A percentile compares a stretch with the other conserved stretches of the same genome.
Conservation (phyloP, 768 basidiomycete genomes). For the Lentinus tigrinus region DNA sequence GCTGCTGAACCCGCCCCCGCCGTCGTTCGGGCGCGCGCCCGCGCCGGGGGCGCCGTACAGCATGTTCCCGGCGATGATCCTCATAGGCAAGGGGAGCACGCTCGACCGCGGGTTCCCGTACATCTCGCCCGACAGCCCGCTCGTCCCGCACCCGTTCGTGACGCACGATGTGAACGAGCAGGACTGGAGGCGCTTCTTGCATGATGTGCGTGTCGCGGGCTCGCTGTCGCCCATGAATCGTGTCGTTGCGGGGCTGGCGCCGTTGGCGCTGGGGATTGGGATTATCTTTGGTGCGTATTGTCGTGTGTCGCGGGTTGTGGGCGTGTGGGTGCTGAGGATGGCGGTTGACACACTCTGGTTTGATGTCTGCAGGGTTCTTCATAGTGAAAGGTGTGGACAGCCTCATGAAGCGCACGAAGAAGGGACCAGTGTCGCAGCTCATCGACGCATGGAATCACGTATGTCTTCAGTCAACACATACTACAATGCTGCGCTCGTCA, state of each 20-base stretch:
- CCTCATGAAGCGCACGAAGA: background rate
- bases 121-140: conserved; percentile 38
- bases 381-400: conserved; percentile 34
- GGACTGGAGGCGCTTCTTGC: conserved; percentile 46
- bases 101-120: conserved; percentile 45
- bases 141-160: conserved; percentile 47
- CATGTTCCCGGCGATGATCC: conserved; percentile 33
- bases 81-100: conserved; percentile 31
- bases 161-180: conserved; percentile 47
- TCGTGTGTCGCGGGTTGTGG: background rate
- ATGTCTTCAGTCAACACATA: conserved; percentile 12
- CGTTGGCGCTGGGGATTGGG: conserved; percentile 8
- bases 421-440: conserved; percentile 1
- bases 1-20: conserved; percentile 20
- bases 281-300: conserved; percentile 2
- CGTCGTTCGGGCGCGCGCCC: conserved; percentile 23
- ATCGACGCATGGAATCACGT: conserved; percentile 52
- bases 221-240: conserved; percentile 5
- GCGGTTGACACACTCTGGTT: background rate
- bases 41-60: conserved; percentile 13
- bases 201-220: conserved; percentile 13
- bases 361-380: conserved; percentile 28
- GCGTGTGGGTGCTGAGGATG: too few species aligned
- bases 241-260: conserved; percentile 9
- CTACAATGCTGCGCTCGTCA: background rate